Evolutionary conservation across 306 rosid genomes (phyloP).

Genomic region (Lablab purpureus): DNA sequence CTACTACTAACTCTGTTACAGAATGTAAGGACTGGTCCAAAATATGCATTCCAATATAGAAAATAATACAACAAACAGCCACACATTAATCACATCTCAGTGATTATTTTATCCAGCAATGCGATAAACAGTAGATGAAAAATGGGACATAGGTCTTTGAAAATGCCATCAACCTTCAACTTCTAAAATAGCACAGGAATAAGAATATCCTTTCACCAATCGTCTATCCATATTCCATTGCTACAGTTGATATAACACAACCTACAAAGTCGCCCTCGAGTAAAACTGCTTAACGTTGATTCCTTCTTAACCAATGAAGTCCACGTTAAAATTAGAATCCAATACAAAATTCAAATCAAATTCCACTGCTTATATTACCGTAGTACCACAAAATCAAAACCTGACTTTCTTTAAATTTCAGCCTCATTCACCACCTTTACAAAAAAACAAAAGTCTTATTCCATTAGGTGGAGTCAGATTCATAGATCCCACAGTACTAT

Average conservation of each 20-base stretch:
- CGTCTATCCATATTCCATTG: conserved; percentile 7
- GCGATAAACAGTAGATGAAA: conserved; percentile 6
- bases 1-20: conserved; percentile 25
- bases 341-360: conserved; percentile 26
- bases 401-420: neutral
- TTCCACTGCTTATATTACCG: neutral
- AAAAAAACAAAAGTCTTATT: neutral
- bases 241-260: conserved; percentile 31
- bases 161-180: conserved; percentile 12
- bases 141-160: conserved; percentile 19
- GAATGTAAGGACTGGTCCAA: conserved; percentile 9
- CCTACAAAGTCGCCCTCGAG: conserved; percentile 7
- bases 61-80: conserved; percentile 22
- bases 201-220: conserved; percentile 26
- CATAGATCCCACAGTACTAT: neutral
- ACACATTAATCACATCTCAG: conserved; percentile 13
- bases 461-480: neutral
- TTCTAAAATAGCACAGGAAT: conserved; percentile 21
- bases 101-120: conserved; percentile 1
- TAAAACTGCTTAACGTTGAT: neutral
- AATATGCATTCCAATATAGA: neutral
- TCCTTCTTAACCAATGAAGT: conserved; percentile 5
- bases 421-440: neutral
- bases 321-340: conserved; percentile 30
- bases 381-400: neutral